Conservation (phyloP, 371 early-diverging fungal genomes). For the Rozella allomycis region DNA sequence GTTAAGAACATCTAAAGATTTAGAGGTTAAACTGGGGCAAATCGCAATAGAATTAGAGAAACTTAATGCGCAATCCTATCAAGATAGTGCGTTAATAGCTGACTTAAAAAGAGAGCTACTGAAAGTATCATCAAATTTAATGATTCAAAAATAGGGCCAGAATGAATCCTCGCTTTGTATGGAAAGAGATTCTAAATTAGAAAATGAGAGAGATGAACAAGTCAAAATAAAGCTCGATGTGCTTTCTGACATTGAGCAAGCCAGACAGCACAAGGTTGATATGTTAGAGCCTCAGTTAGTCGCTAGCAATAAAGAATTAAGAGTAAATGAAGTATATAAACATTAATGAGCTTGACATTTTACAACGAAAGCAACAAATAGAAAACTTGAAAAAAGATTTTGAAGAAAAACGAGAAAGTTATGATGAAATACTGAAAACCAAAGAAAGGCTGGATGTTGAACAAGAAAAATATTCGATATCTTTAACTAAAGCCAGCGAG, state of each 20-base stretch:
- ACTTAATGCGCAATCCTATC: conserved; percentile 13
- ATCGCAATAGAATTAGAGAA: conserved; percentile 24
- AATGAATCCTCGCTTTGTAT: conserved; percentile 23
- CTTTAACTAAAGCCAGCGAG: conserved; percentile 19
- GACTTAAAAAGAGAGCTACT: conserved; percentile 28
- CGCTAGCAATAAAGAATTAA: conserved; percentile 28
- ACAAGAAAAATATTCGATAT: conserved; percentile 17
- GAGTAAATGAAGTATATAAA: conserved; percentile 6
- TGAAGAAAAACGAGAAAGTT: conserved; percentile 26
- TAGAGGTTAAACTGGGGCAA: conserved; percentile 14
- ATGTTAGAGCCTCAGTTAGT: conserved; percentile 36
- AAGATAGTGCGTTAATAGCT: conserved; percentile 23
- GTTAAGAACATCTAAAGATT: conserved; percentile 11
- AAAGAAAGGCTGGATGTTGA: conserved; percentile 24
- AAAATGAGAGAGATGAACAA: conserved; percentile 19
- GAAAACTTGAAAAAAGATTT: conserved; percentile 33
- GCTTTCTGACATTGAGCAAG: conserved; percentile 25
- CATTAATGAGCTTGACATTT: conserved; percentile 15
- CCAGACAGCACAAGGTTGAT: conserved; percentile 29
- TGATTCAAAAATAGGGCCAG: conserved; percentile 14
- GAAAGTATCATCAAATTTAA: conserved; percentile 8
- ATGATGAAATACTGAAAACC: conserved; percentile 16
- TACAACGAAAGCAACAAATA: conserved; percentile 26
- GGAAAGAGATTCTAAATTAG: conserved; percentile 16
- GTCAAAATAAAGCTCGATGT: conserved; percentile 11